A percentile compares a stretch with the other conserved stretches of the same genome.
phyloP scores from a whole-genome alignment of 768 basidiomycete genomes.

The Mycena venus region DNA sequence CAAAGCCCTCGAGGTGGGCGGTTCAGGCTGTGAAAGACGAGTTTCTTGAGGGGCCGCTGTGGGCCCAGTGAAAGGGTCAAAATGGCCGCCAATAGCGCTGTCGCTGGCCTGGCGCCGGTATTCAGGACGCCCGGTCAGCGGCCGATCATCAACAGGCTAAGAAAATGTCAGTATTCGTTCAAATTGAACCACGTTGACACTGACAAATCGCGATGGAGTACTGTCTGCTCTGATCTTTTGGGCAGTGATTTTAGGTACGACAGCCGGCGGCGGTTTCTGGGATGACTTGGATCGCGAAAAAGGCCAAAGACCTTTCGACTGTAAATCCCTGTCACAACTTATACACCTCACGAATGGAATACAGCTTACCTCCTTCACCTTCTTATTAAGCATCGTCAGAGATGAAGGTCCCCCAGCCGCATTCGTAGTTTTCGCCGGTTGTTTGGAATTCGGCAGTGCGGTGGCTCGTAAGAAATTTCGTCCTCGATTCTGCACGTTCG shows the following conservation, averaged over 20 bases:
- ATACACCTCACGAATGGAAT: background rate
- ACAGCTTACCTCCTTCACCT: conserved; percentile 26
- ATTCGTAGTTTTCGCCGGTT: background rate
- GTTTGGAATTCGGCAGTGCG: background rate
- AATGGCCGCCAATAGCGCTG: background rate
- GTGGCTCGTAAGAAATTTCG: conserved; percentile 4
- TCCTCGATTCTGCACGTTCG: conserved; percentile 5
- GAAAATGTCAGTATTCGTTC: background rate
- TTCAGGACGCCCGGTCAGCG: conserved; percentile 11
- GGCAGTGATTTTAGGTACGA: background rate
- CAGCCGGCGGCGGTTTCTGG: conserved; percentile 14
- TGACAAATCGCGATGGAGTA: conserved; percentile 25
- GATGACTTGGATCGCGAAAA: conserved; percentile 31
- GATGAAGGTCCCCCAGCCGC: background rate
- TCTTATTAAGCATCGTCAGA: conserved; percentile 14
- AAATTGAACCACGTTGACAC: background rate
- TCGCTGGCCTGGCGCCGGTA: conserved; percentile 33
- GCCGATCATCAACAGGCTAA: conserved; percentile 2
- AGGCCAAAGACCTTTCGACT: conserved; percentile 34
- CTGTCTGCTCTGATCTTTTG: conserved; percentile 27
- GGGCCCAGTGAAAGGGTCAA: background rate
- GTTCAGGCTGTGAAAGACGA: conserved; percentile 5
- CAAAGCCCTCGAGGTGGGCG: conserved; percentile 17
- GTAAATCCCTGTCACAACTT: background rate
- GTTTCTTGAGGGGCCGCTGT: background rate